Conservation (phyloP, 2,329 filamentous ascomycete species). For the Parastagonospora nodorum region DNA sequence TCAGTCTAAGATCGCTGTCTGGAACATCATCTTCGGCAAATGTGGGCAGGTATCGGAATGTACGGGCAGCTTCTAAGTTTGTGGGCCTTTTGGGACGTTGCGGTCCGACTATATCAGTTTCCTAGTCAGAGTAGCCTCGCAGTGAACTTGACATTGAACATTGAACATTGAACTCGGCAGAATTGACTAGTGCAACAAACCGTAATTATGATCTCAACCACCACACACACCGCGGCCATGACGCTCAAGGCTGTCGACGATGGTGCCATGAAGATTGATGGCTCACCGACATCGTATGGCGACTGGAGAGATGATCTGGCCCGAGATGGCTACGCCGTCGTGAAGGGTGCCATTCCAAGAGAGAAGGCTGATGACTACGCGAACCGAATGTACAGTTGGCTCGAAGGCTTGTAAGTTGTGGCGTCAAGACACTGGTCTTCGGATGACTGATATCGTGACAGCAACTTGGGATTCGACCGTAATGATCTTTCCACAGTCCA, state of each 20-base stretch:
- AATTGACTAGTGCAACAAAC: background rate
- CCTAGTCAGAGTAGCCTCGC: too few species aligned
- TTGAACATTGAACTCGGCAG: too few species aligned
- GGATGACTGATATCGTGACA: background rate
- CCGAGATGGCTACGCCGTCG: slow-evolving; percentile 52
- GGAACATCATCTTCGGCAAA: too few species aligned
- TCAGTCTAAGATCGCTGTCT: too few species aligned
- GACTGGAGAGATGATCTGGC: slow-evolving; percentile 46
- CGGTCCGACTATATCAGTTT: too few species aligned
- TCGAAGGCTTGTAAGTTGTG: slow-evolving; percentile 39
- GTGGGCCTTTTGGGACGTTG: too few species aligned
- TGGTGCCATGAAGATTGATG: slow-evolving; percentile 17
- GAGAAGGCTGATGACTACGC: slow-evolving; percentile 48
- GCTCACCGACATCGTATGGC: slow-evolving; percentile 26
- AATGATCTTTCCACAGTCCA: slow-evolving; percentile 25
- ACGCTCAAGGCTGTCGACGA: slow-evolving; percentile 12
- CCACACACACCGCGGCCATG: slow-evolving; percentile 13
- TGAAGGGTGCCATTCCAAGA: slow-evolving; percentile 53
- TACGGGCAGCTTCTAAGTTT: too few species aligned
- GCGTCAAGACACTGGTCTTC: background rate
- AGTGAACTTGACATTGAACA: too few species aligned
- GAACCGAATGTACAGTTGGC: slow-evolving; percentile 29
- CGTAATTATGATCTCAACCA: slow-evolving; percentile 15
- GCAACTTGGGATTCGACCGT: slow-evolving; percentile 25
- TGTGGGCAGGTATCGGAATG: too few species aligned